Conservation (phyloP, 352 stramenopile species). For the Phytophthora tubulina region DNA sequence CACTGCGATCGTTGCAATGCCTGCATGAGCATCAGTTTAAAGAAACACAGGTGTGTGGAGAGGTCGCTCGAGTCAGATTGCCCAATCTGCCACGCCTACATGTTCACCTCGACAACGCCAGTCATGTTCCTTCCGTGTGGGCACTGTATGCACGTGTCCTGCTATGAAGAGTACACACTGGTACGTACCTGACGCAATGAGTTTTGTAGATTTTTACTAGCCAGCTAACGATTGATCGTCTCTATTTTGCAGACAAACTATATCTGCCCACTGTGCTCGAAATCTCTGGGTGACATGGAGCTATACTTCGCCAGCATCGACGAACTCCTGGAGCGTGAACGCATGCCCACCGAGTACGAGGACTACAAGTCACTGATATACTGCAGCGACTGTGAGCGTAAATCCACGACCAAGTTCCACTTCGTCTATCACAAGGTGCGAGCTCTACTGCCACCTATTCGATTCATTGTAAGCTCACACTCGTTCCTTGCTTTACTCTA, state of each 20-base stretch:
- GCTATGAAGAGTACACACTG: constrained; percentile 95
- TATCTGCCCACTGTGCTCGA: constrained; percentile 95
- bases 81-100: constrained; percentile 95
- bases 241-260: constrained; percentile 82
- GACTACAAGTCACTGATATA: constrained; percentile 82
- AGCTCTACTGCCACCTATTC: background rate
- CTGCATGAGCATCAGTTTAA: constrained; percentile 94
- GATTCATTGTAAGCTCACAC: background rate
- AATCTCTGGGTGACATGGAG: constrained; percentile 95
- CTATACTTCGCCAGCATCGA: constrained; percentile 90
- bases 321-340: constrained; percentile 80
- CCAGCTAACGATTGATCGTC: constrained; percentile 9
- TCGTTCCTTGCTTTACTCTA: constrained; percentile 5
- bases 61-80: constrained; percentile 96
- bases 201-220: background rate
- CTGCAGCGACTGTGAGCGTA: constrained; percentile 89
- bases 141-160: constrained; percentile 97
- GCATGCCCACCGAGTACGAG: constrained; percentile 83
- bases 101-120: constrained; percentile 96
- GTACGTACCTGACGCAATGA: constrained; percentile 33
- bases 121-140: constrained; percentile 96
- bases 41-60: constrained; percentile 95
- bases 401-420: constrained; percentile 86
- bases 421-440: constrained; percentile 90
- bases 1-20: constrained; percentile 99